These are phyloP conservation scores for Tulasnella sp. DNA, from an alignment of 768 basidiomycete species.

Conservation along the genomic window DNA sequence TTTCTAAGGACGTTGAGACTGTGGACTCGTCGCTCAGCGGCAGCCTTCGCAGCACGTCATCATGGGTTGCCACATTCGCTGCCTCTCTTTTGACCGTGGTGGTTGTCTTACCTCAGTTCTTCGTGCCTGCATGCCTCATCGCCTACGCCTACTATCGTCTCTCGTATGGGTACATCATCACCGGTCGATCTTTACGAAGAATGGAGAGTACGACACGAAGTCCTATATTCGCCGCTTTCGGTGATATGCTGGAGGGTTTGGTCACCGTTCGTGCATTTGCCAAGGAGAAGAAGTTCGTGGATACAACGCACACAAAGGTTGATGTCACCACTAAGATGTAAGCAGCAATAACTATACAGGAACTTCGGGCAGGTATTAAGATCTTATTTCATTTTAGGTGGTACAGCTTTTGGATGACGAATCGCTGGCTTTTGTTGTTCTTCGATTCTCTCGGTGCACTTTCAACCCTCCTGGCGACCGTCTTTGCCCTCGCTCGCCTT, in stretches of 20 bases:
- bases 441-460: slow-evolving; percentile 70
- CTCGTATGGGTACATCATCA: slow-evolving; percentile 37
- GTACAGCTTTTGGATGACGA: slow-evolving; percentile 72
- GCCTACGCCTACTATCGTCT: slow-evolving; percentile 49
- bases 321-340: slow-evolving; percentile 64
- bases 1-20: slow-evolving; percentile 79
- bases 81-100: slow-evolving; percentile 58
- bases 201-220: slow-evolving; percentile 86
- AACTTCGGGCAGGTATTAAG: too few relatives aligned
- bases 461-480: slow-evolving; percentile 60
- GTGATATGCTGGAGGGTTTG: slow-evolving; percentile 53
- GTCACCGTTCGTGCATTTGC: slow-evolving; percentile 91
- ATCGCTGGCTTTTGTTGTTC: slow-evolving; percentile 71
- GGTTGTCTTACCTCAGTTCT: slow-evolving; percentile 68
- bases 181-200: slow-evolving; percentile 71
- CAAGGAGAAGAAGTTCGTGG: slow-evolving; percentile 65
- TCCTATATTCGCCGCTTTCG: slow-evolving; percentile 74
- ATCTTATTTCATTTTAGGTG: too few relatives aligned
- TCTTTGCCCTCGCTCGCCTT: slow-evolving; percentile 56
- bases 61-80: slow-evolving; percentile 63
- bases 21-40: slow-evolving; percentile 63
- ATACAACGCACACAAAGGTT: slow-evolving; percentile 59
- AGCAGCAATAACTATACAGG: too few relatives aligned
- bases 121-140: slow-evolving; percentile 63
- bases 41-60: slow-evolving; percentile 64